These are phyloP conservation scores for Telfairia occidentalis DNA, from an alignment of 331 rosid species.

Conservation along the genomic window DNA sequence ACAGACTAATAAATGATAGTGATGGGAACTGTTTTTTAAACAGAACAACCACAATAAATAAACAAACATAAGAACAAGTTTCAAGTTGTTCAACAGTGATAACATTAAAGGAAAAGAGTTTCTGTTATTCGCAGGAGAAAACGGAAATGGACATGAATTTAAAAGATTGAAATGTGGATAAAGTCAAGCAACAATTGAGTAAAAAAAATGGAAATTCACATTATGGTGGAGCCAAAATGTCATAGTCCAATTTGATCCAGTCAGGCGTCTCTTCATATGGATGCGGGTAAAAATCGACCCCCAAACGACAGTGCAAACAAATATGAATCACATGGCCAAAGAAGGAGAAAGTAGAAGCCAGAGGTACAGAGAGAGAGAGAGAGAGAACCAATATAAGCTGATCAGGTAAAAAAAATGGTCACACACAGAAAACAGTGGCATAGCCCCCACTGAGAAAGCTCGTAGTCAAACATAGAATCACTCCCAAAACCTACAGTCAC, in stretches of 20 bases:
- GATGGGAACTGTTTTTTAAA: neutral
- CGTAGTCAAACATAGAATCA: conserved; percentile 9
- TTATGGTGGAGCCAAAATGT: neutral
- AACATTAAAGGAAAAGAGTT: neutral
- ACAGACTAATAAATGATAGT: neutral
- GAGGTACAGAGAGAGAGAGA: neutral
- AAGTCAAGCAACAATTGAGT: neutral
- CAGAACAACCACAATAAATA: neutral
- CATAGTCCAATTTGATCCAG: neutral
- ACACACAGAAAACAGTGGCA: conserved; percentile 48
- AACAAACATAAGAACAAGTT: neutral
- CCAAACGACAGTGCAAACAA: neutral
- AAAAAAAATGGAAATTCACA: neutral
- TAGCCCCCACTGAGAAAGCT: conserved; percentile 39
- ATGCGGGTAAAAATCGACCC: neutral
- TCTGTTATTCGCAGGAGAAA: neutral
- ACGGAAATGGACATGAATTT: neutral
- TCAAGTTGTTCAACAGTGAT: neutral
- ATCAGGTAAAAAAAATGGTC: conserved; percentile 13
- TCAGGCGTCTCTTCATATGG: neutral
- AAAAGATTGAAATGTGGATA: neutral
- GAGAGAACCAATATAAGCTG: neutral
- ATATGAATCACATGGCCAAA: conserved; percentile 32
- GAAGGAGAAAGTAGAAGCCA: neutral
- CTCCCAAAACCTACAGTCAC: conserved; percentile 11